Conservation (phyloP, 208 protist genomes). For the Vickermania ingenoplastis region DNA sequence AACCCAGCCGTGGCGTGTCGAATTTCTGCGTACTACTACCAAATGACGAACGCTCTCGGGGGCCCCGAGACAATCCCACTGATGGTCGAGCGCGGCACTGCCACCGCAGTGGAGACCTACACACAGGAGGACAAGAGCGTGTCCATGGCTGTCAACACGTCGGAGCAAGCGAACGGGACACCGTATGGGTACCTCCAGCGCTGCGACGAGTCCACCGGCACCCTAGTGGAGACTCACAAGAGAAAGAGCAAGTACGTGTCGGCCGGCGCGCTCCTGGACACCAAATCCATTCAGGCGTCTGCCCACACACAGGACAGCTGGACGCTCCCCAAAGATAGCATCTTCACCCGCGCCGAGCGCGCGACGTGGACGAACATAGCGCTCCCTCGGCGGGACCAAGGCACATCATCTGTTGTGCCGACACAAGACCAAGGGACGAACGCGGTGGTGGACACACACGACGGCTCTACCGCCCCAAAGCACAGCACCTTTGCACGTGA, state of each 20-base stretch:
- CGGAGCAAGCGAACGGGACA: background rate
- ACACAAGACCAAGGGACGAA: background rate
- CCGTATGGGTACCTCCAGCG: background rate
- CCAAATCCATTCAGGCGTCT: background rate
- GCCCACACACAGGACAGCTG: background rate
- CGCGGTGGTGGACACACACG: background rate
- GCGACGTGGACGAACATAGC: background rate
- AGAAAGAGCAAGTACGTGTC: background rate
- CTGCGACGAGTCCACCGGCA: background rate
- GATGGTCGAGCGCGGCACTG: background rate
- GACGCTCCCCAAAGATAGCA: background rate
- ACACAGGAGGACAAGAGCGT: background rate
- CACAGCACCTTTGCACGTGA: background rate
- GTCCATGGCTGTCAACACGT: background rate
- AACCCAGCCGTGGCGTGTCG: conserved; percentile 53
- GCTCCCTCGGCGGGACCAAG: background rate
- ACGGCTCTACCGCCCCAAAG: background rate
- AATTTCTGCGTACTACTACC: conserved; percentile 36
- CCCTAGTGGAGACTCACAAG: background rate
- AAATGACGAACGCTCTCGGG: conserved; percentile 35
- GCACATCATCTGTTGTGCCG: background rate
- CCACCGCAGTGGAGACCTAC: background rate
- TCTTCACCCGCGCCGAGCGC: background rate
- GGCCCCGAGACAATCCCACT: background rate
- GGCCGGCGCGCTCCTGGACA: background rate